These are phyloP conservation scores for Xylaria sp. DNA, from an alignment of 2,329 filamentous ascomycete genomes.

Conservation along the genomic window DNA sequence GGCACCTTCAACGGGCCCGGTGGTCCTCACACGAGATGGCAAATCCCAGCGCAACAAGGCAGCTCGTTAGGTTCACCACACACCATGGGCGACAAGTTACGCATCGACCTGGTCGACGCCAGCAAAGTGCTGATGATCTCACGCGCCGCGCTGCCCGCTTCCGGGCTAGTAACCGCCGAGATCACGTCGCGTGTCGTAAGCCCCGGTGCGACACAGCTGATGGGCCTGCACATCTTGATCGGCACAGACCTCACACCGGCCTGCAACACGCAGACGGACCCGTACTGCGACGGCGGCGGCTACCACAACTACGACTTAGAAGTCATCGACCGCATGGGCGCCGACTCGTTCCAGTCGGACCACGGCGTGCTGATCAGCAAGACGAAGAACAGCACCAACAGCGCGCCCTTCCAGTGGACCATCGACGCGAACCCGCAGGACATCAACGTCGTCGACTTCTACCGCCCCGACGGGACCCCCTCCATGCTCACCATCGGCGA, in stretches of 20 bases:
- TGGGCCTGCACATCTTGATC: conserved; percentile 61
- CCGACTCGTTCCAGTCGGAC: conserved; percentile 64
- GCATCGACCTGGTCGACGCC: conserved; percentile 60
- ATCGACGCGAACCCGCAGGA: conserved; percentile 66
- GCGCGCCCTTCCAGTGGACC: conserved; percentile 62
- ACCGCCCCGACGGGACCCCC: conserved; percentile 59
- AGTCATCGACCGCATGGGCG: conserved; percentile 64
- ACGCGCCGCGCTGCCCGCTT: conserved; percentile 54
- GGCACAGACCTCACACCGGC: conserved; percentile 57
- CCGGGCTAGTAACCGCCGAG: conserved; percentile 58
- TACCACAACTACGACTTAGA: conserved; percentile 65
- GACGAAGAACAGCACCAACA: conserved; percentile 57
- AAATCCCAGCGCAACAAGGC: conserved; percentile 61
- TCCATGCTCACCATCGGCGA: conserved; percentile 62
- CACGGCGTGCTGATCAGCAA: conserved; percentile 65
- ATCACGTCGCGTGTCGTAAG: conserved; percentile 61
- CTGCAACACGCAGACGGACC: conserved; percentile 56
- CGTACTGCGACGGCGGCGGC: conserved; percentile 62
- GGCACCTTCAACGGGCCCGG: conserved; percentile 65
- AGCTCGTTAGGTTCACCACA: conserved; percentile 62
- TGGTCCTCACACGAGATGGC: conserved; percentile 64
- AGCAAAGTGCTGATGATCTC: conserved; percentile 58
- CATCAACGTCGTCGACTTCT: conserved; percentile 61
- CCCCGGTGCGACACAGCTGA: conserved; percentile 53
- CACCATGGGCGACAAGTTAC: conserved; percentile 64